Evolutionary conservation across 805 yeast species (phyloP).

Genomic region (Wickerhamiella occidentalis): DNA sequence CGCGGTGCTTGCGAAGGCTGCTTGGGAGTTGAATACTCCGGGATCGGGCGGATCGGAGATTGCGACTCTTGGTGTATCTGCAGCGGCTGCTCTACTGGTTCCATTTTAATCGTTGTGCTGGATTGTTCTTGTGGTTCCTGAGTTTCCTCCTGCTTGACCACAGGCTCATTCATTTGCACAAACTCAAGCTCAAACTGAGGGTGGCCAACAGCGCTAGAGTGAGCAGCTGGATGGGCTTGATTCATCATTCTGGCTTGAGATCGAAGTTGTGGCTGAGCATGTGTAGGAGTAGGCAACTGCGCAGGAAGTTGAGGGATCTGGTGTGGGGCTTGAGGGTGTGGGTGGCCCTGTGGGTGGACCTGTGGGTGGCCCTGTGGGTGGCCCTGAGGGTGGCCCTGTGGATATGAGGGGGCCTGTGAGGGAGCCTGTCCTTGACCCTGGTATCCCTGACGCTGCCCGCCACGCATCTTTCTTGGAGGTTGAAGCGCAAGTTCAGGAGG

Average conservation of each 20-base stretch:
- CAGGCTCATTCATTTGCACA: background rate
- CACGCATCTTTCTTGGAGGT: background rate
- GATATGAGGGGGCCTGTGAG: too few species aligned
- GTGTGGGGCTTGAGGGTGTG: background rate
- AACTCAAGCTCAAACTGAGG: conserved; percentile 48
- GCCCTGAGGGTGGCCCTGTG: too few species aligned
- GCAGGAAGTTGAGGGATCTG: background rate
- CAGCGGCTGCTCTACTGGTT: background rate
- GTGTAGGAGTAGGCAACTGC: background rate
- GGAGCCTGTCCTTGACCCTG: too few species aligned
- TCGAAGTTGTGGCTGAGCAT: background rate
- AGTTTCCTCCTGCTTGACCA: background rate
- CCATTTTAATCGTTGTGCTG: background rate
- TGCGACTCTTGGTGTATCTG: background rate
- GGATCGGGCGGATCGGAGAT: conserved; percentile 1
- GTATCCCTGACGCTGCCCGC: too few species aligned
- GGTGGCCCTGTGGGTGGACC: too few species aligned
- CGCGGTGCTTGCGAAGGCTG: conserved; percentile 6
- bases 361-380: too few species aligned
- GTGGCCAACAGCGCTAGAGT: conserved; percentile 62
- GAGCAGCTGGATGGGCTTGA: background rate
- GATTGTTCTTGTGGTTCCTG: background rate
- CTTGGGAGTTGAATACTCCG: conserved; percentile 3
- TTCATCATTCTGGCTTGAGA: background rate
- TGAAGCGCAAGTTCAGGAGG: background rate